Evolutionary conservation across 2,329 filamentous ascomycete species (phyloP).

Genomic region (Fusarium sp.): DNA sequence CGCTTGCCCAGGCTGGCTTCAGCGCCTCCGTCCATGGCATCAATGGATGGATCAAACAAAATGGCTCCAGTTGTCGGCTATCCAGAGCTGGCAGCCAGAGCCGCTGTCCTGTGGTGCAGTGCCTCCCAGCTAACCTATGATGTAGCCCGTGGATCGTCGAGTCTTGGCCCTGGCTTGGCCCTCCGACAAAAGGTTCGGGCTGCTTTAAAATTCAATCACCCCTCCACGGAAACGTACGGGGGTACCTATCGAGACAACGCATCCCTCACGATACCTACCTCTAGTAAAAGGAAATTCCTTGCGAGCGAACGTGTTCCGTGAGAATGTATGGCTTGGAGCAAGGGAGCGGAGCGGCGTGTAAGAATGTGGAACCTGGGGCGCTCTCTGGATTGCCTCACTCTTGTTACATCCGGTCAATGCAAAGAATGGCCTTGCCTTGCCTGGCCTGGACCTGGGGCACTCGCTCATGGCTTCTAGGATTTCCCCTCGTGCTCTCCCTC

Average conservation of each 20-base stretch:
- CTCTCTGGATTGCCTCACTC: conserved; percentile 32
- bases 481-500: conserved; percentile 25
- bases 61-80: conserved; percentile 2
- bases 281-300: conserved; percentile 17
- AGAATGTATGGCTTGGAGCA: conserved; percentile 5
- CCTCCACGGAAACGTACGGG: not conserved
- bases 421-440: not conserved
- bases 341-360: conserved; percentile 15
- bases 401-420: conserved; percentile 30
- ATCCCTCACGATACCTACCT: not conserved
- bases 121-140: conserved; percentile 16
- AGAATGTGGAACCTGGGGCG: conserved; percentile 34
- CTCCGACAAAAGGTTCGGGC: conserved; percentile 11
- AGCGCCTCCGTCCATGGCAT: conserved; percentile 5
- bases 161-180: conserved; percentile 25
- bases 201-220: conserved; percentile 8
- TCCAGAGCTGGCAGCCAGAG: conserved; percentile 14
- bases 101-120: not conserved
- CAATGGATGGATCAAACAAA: not conserved
- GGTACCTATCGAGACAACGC: not conserved
- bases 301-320: conserved; percentile 19
- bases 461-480: conserved; percentile 13
- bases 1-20: conserved; percentile 12
- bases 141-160: conserved; percentile 35
- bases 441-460: not conserved